Conservation (phyloP, 2,329 filamentous ascomycete species). For the Fusarium falciforme region DNA sequence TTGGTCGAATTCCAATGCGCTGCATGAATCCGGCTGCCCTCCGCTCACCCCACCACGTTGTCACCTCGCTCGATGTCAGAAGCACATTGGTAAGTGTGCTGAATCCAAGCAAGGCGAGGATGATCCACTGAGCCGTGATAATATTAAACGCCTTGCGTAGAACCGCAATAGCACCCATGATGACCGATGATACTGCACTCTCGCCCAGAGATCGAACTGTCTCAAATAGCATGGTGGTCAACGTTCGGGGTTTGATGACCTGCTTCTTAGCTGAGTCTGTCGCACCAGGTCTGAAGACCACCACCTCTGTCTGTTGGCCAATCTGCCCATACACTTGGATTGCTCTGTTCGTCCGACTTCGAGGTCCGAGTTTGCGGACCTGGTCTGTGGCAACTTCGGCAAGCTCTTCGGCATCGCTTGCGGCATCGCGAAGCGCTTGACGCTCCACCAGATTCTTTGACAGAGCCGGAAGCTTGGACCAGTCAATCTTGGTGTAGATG, state of each 20-base stretch:
- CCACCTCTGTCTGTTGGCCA: slow-evolving; percentile 73
- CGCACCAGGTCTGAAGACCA: slow-evolving; percentile 67
- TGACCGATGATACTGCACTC: slow-evolving; percentile 78
- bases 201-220: slow-evolving; percentile 78
- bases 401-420: slow-evolving; percentile 78
- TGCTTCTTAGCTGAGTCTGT: slow-evolving; percentile 64
- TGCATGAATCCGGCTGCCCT: slow-evolving; percentile 84
- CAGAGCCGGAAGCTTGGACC: slow-evolving; percentile 75
- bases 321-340: slow-evolving; percentile 83
- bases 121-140: slow-evolving; percentile 77
- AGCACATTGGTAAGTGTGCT: slow-evolving; percentile 81
- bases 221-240: slow-evolving; percentile 79
- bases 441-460: slow-evolving; percentile 72
- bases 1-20: slow-evolving; percentile 81
- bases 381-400: slow-evolving; percentile 82
- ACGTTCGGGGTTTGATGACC: slow-evolving; percentile 69
- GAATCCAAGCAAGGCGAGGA: slow-evolving; percentile 74
- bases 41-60: slow-evolving; percentile 87
- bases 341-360: slow-evolving; percentile 80
- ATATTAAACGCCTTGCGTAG: slow-evolving; percentile 75
- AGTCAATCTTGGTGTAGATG: slow-evolving; percentile 88
- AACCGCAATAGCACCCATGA: slow-evolving; percentile 79
- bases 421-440: slow-evolving; percentile 80
- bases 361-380: slow-evolving; percentile 77
- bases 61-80: slow-evolving; percentile 78